Evolutionary conservation across 106 monocot species (phyloP), one percentile per base, ranked within the genome.

Genomic region (Amphibolis antarctica): DNA sequence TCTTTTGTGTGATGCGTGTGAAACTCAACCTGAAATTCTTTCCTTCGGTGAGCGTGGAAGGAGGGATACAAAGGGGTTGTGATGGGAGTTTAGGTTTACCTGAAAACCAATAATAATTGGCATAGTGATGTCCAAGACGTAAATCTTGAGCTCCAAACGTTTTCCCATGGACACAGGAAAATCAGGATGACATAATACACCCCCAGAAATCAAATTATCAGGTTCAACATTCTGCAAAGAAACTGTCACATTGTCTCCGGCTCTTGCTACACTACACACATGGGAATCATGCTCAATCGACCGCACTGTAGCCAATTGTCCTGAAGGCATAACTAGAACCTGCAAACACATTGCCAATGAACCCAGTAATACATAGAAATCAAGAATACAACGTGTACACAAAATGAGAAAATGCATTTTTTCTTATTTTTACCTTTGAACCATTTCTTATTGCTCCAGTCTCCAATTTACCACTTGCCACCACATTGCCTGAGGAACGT

Each of bases 401-500:
- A 13, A 14, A 49, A 13, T 36, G 7, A 36, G 36, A 36, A 36
- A n/a, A 48, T n/a, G n/a, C n/a, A n/a, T n/a, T n/a, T n/a, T n/a
- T n/a, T n/a, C n/a, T n/a, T n/a, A n/a, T 14, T 18, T 12, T 9
- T 78, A 94, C 94, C 94, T 86, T 94, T 7, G 84, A 86, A 53
- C 94, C 86, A 80, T 59, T 75, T 71, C 71, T 76, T 63, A 89
- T 72, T 21, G 89, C 89, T 63, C 94, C 94, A 63, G 79, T 57
- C 66, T 82, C 94, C 67, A 94, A 67, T 83, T 89, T 94, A 55
- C 94, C 94, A 74, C 77, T 80, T 71, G 75, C 81, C 47, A 86
- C 80, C 64, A 86, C 79, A 14, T 81, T 83, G 59, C 89, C 94
- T 21, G 71, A 63, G 31, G 72, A 72, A 55, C 74, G 79, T 47